Base-by-base conservation (phyloP, 2,329 filamentous ascomycete species). In the Venturia aucupariae region DNA sequence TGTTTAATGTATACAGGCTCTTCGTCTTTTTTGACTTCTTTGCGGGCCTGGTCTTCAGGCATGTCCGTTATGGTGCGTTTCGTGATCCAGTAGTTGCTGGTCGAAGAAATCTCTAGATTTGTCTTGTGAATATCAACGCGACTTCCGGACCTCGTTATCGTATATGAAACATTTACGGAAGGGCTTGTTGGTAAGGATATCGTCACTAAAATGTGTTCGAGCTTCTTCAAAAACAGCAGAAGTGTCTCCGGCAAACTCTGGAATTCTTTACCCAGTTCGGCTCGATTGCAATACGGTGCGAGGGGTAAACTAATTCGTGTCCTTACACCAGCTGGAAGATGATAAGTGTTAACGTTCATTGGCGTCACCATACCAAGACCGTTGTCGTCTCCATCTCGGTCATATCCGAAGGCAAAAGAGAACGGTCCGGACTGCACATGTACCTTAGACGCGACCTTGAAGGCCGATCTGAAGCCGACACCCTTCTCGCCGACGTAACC, bases 341-440 rank as follows among this genome's bases (percentile, higher is more conserved):
- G 4, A 3, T 64, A 61, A 30, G 55, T 64, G 4, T 68, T 57
- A 51, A 70, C 66, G 61, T 72, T 70, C 1, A 72, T 73, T 62
- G 81, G 81, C 0, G 76, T 77, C 0, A 83, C 76, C 80, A 84
- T 84, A 0, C 81, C 81, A 42, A 84, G 71, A 1, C 81, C 81
- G 0, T 75, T 73, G 0, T 75, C 77, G 27, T 39, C 60, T 1
- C 62, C 64, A 64, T 41, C 3, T 3, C 4, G 30, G 11, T 60
- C 1, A 41, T 77, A 70, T n/a, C 71, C 55, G 57, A 77, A 77
- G 2, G 64, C 68, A 65, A 78, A 78, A 0, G 72, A 75, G 66
- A 72, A 77, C 0, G 70, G 30, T 0, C 72, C 73, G 0, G 77
- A 79, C 61, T 77, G 76, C 22, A 79, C 71, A n/a, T 73, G 69